phyloP scores from a whole-genome alignment of 371 early-diverging fungal species.

The Syncephalastrum contaminatum region DNA sequence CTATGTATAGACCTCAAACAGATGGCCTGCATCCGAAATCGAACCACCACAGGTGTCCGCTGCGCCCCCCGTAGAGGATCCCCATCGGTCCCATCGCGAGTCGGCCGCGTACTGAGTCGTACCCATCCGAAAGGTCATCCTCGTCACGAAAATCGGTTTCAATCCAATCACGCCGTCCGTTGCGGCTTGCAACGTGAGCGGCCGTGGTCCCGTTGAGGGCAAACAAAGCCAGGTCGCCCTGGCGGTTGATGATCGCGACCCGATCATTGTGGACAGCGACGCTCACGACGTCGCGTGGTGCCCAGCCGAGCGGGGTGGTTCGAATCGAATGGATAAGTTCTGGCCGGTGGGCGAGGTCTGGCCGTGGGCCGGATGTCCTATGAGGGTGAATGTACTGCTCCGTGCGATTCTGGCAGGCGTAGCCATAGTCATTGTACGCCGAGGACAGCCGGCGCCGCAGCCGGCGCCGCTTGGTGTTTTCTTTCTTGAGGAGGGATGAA shows the following conservation, averaged over 20 bases:
- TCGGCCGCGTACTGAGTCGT: conserved; percentile 37
- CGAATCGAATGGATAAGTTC: conserved; percentile 31
- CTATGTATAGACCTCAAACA: not conserved
- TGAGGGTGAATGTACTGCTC: conserved; percentile 36
- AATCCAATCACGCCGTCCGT: conserved; percentile 30
- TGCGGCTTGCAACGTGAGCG: conserved; percentile 18
- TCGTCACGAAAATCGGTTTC: conserved; percentile 23
- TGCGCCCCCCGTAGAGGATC: conserved; percentile 35
- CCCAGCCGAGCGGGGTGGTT: conserved; percentile 27
- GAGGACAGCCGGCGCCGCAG: conserved; percentile 26
- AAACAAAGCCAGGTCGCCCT: conserved; percentile 43
- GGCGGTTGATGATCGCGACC: conserved; percentile 38
- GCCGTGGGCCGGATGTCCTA: conserved; percentile 7
- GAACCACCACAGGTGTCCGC: conserved; percentile 44
- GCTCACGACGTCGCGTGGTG: conserved; percentile 32
- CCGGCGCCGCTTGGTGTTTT: conserved; percentile 3
- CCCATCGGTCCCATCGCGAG: conserved; percentile 43
- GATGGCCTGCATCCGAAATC: conserved; percentile 36
- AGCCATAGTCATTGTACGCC: conserved; percentile 47
- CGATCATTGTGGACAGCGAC: conserved; percentile 29
- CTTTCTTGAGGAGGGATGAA: conserved; percentile 4
- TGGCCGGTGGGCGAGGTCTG: conserved; percentile 23
- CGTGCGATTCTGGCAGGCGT: conserved; percentile 41
- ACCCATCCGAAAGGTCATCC: conserved; percentile 47
- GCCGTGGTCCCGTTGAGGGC: conserved; percentile 42